Evolutionary conservation across 805 yeast species (phyloP), one percentile per base, ranked within the genome.

Genomic region (Priceomyces melissophilus): DNA sequence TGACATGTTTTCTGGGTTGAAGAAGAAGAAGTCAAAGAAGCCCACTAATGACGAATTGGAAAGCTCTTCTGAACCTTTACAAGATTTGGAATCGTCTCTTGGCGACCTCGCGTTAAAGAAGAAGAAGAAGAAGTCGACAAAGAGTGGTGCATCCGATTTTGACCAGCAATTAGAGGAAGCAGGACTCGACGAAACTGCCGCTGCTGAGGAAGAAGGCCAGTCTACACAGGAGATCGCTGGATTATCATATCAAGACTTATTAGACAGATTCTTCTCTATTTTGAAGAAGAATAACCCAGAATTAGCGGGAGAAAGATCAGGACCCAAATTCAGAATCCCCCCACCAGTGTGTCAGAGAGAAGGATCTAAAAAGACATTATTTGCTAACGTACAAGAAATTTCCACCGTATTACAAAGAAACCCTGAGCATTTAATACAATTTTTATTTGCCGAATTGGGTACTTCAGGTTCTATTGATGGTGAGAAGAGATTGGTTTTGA

Each of bases 391-490:
- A 52, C 96, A 90, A 71, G 96, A 87, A 58, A 93, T 93, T 54
- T 79, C 96, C 48, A 87, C 87, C 53, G 93, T 89, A 42, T 78
- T 93, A 73, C 97, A 93, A 69, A 83, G 99, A 73, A 86, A 89
- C 40, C 93, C 96, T 53, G 99, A 93, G 60, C 99, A 93, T 71
- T 82, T 93, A 50, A 93, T 93, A 66, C 96, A 89, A 73, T 93
- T 85, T 69, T 71, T 93, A 68, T 93, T 93, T 70, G 97, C 98
- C 1, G 99, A 93, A 73, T 77, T 93, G 78, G 99, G 99, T 82
- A 93, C 99, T 14, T 88, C 98, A 2, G 99, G 99, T 61, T 90
- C 97, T 42, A 91, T 93, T 46, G 99, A 93, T 70, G 99, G 98
- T 65, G 91, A 87, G 67, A 87, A 89, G 75, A 84, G 99, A 69